phyloP scores from a whole-genome alignment of 23 red algal genomes.

The Gracilaria gracilis region DNA sequence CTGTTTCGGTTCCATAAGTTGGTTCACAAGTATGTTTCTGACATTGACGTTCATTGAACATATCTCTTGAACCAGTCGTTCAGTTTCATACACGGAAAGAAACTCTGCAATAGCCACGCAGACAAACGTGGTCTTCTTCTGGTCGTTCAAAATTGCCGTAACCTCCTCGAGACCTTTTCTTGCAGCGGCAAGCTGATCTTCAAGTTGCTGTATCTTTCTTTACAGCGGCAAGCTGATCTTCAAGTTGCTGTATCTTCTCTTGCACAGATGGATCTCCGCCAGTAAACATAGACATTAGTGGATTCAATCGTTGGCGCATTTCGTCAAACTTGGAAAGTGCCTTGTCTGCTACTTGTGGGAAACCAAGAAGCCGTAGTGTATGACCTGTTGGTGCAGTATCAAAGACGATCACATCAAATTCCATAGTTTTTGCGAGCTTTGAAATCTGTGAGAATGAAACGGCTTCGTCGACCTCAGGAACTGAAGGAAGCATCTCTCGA shows the following conservation, averaged over 20 bases:
- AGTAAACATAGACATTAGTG: constrained; percentile 79
- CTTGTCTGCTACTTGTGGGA: constrained; percentile 84
- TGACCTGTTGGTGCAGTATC: constrained; percentile 97
- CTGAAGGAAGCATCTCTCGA: constrained; percentile 70
- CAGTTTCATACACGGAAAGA: constrained; percentile 99
- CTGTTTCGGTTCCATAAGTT: constrained; percentile 87
- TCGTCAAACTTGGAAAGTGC: constrained; percentile 79
- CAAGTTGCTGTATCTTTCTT: constrained; percentile 59
- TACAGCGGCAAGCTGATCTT: constrained; percentile 61
- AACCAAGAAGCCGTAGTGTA: constrained; percentile 86
- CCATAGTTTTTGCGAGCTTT: constrained; percentile 74
- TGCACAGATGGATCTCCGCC: constrained; percentile 60
- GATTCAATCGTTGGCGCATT: constrained; percentile 51
- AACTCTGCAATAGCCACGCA: constrained; percentile 97
- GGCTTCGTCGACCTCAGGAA: constrained; percentile 97
- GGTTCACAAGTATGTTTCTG: constrained; percentile 95
- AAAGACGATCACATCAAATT: constrained; percentile 92
- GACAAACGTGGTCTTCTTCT: constrained; percentile 90
- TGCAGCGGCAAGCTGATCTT: constrained; percentile 52
- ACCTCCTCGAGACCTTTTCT: constrained; percentile 80
- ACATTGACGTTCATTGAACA: constrained; percentile 86
- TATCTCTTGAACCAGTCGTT: constrained; percentile 97
- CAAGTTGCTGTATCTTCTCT: constrained; percentile 54
- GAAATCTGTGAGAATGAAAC: constrained; percentile 87
- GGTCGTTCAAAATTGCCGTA: constrained; percentile 77